These are phyloP conservation scores for Aspergillus fijiensis DNA, from an alignment of 2,329 filamentous ascomycete genomes.

Conservation along the genomic window DNA sequence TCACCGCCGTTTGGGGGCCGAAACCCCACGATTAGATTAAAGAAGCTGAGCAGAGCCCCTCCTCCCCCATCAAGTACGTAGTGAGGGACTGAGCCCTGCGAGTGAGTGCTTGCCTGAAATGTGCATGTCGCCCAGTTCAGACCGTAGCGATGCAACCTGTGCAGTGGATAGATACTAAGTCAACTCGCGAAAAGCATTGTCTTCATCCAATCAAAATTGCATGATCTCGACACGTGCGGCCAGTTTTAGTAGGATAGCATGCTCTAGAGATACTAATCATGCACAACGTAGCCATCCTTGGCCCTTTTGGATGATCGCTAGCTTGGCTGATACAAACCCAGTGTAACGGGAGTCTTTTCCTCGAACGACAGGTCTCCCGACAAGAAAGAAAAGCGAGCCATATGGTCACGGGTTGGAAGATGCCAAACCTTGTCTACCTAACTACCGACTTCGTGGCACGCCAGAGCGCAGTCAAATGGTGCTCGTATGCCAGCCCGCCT, in stretches of 20 bases:
- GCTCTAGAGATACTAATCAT: neutral
- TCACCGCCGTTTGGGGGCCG: slow-evolving; percentile 18
- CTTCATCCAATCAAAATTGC: neutral
- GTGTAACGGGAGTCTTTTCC: neutral
- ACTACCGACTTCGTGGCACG: slow-evolving; percentile 11
- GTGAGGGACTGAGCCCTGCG: neutral
- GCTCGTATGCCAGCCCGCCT: slow-evolving; percentile 5
- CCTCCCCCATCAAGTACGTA: neutral
- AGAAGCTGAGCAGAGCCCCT: slow-evolving; percentile 6
- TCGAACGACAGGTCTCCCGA: neutral
- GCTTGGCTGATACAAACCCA: neutral
- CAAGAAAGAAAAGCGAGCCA: neutral
- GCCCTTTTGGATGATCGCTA: neutral
- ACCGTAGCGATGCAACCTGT: neutral
- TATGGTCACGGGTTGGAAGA: neutral
- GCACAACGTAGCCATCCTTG: neutral
- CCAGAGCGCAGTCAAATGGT: slow-evolving; percentile 14
- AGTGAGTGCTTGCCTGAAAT: no score
- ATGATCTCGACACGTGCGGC: slow-evolving; percentile 2
- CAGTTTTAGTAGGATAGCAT: neutral
- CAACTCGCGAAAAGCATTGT: neutral
- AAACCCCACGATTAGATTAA: slow-evolving; percentile 15
- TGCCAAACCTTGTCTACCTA: neutral
- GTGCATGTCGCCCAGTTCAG: no score
- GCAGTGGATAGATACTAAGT: neutral